phyloP scores from a whole-genome alignment of 306 rosid species.

The Luffa aegyptiaca region DNA sequence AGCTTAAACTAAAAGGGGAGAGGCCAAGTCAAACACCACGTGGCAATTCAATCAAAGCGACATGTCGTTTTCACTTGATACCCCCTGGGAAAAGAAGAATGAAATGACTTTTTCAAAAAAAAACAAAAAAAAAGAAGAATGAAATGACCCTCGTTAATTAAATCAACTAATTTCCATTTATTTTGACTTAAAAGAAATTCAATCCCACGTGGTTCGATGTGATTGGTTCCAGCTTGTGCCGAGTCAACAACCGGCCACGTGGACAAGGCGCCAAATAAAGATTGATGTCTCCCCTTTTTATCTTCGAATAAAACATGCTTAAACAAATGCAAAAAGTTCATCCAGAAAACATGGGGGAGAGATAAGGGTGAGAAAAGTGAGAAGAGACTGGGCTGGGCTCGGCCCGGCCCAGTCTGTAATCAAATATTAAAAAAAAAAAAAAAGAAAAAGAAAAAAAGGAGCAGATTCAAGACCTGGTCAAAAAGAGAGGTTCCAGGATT shows the following conservation, averaged over 20 bases:
- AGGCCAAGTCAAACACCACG: neutral
- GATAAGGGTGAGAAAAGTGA: neutral
- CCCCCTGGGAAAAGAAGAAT: neutral
- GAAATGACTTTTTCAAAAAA: no score
- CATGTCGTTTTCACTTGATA: neutral
- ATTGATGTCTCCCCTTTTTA: neutral
- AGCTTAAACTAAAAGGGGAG: neutral
- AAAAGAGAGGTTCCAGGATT: constrained; percentile 6
- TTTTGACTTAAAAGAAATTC: neutral
- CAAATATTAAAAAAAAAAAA: neutral
- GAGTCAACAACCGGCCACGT: neutral
- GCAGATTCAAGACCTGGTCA: neutral
- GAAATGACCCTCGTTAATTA: neutral
- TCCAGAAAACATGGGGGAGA: neutral
- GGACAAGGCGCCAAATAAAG: neutral
- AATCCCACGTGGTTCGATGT: neutral
- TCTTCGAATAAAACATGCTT: neutral
- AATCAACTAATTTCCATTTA: neutral
- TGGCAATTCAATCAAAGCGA: neutral
- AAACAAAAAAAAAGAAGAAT: neutral
- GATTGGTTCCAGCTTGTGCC: neutral
- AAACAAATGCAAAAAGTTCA: neutral
- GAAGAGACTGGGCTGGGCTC: neutral
- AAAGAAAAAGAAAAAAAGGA: neutral
- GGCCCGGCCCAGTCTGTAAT: neutral